Percentiles rank a stretch among this genome's conserved stretches.
Conservation (phyloP, 1,284 basidiomycete genomes). For the Chondrostereum purpureum region DNA sequence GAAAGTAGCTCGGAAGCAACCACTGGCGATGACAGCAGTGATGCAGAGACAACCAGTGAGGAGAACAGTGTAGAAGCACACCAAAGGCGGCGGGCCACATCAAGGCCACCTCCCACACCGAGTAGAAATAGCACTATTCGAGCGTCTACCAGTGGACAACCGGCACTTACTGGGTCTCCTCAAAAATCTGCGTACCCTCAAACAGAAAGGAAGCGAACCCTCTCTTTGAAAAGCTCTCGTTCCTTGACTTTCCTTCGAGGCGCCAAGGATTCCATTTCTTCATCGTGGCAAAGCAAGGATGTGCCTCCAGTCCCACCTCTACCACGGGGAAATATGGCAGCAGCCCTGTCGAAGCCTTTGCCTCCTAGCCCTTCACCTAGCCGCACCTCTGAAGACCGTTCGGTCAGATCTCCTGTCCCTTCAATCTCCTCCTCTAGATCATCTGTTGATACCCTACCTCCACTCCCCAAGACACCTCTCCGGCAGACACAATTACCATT, state of each 20-base stretch:
- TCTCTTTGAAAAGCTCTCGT: slow-evolving; percentile 38
- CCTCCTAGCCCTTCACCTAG: slow-evolving; percentile 25
- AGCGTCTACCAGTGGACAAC: slow-evolving; percentile 10
- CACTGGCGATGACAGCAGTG: slow-evolving; percentile 27
- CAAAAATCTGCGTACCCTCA: slow-evolving; percentile 1
- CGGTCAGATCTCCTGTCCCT: neutral
- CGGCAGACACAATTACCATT: slow-evolving; percentile 2
- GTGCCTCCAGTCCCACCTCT: slow-evolving; percentile 36
- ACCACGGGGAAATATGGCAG: slow-evolving; percentile 16
- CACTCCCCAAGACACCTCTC: slow-evolving; percentile 12
- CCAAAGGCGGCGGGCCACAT: slow-evolving; percentile 7
- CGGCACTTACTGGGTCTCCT: slow-evolving; percentile 8
- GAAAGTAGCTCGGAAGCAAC: slow-evolving; percentile 26
- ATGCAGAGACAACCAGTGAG: slow-evolving; percentile 27
- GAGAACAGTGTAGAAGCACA: slow-evolving; percentile 15
- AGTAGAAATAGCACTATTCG: slow-evolving; percentile 10
- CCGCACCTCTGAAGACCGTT: neutral
- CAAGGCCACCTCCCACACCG: slow-evolving; percentile 5
- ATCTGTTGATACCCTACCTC: slow-evolving; percentile 17
- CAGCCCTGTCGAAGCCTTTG: slow-evolving; percentile 25
- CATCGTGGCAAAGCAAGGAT: slow-evolving; percentile 25
- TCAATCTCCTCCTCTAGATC: neutral
- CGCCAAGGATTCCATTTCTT: slow-evolving; percentile 15
- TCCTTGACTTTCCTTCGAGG: slow-evolving; percentile 34
- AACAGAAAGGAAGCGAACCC: slow-evolving; percentile 27